These are phyloP conservation scores for Scutellaria baicalensis DNA, from an alignment of 257 asterid species.

Conservation along the genomic window DNA sequence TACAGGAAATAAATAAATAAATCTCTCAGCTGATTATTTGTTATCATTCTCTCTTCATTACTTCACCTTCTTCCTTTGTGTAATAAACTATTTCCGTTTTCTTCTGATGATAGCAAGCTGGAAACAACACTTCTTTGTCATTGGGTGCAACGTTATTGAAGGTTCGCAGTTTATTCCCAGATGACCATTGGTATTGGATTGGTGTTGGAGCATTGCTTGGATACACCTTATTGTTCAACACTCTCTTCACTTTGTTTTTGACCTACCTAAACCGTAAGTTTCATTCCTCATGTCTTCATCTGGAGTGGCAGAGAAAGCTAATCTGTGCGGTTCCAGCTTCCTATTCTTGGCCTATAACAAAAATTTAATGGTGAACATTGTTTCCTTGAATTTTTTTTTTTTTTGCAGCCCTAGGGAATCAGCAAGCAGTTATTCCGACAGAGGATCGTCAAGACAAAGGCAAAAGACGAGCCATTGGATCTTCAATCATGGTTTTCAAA, in stretches of 20 bases:
- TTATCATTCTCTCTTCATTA: neutral
- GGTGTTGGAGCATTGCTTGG: conserved; percentile 65
- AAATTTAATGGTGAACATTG: neutral
- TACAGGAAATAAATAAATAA: too few relatives aligned
- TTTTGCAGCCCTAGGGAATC: conserved; percentile 65
- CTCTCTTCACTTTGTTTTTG: conserved; percentile 41
- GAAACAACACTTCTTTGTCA: conserved; percentile 27
- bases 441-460: conserved; percentile 28
- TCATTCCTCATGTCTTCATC: neutral
- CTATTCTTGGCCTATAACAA: neutral
- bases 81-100: conserved; percentile 1
- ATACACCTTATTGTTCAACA: conserved; percentile 44
- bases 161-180: conserved; percentile 54
- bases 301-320: neutral
- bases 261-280: conserved; percentile 77
- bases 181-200: conserved; percentile 58
- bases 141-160: conserved; percentile 42
- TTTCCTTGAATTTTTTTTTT: conserved; percentile 2
- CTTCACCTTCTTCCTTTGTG: neutral
- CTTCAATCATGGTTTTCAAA: conserved; percentile 36
- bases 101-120: conserved; percentile 32
- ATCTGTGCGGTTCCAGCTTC: neutral
- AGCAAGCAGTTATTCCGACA: conserved; percentile 44
- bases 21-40: too few relatives aligned
- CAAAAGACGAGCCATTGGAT: conserved; percentile 26